A percentile compares a stretch with the other conserved stretches of the same genome.
Evolutionary conservation across 2,329 filamentous ascomycete genomes (phyloP).

Genomic region (Trichoderma harzianum): DNA sequence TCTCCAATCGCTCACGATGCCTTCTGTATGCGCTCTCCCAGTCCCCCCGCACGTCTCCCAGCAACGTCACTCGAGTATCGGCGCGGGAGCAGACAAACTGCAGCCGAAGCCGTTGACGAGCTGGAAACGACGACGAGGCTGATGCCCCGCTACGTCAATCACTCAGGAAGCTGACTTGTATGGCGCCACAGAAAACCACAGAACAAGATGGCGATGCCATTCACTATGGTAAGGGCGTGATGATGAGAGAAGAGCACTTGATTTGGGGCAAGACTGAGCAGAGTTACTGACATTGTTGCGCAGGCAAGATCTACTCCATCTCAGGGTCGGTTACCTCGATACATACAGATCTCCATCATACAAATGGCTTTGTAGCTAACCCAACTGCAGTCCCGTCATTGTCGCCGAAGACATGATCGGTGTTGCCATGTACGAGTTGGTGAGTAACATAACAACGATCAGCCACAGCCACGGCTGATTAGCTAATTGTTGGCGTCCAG

Average conservation of each 20-base stretch:
- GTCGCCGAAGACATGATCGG: conserved; percentile 98
- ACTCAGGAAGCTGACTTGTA: conserved; percentile 24
- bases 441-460: conserved; percentile 42
- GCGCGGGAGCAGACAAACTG: conserved; percentile 3
- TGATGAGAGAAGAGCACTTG: not conserved
- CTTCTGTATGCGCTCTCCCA: conserved; percentile 48
- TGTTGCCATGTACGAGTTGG: conserved; percentile 99
- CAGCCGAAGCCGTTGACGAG: conserved; percentile 20
- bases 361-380: conserved; percentile 20
- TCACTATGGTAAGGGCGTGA: conserved; percentile 37
- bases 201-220: conserved; percentile 38
- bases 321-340: conserved; percentile 51
- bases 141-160: conserved; percentile 20
- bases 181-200: conserved; percentile 31
- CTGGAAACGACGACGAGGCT: conserved; percentile 9
- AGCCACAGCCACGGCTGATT: not conserved
- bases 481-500: conserved; percentile 40
- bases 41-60: conserved; percentile 4
- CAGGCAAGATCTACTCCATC: conserved; percentile 61
- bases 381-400: conserved; percentile 70
- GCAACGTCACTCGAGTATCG: not conserved
- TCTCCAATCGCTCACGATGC: conserved; percentile 46
- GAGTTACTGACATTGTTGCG: conserved; percentile 25
- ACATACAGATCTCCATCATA: not conserved
- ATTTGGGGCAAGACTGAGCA: not conserved